A percentile compares a stretch with the other conserved stretches of the same genome.
Conservation (phyloP, 176 grass and related monocot genomes). For the Oryza meyeriana region DNA sequence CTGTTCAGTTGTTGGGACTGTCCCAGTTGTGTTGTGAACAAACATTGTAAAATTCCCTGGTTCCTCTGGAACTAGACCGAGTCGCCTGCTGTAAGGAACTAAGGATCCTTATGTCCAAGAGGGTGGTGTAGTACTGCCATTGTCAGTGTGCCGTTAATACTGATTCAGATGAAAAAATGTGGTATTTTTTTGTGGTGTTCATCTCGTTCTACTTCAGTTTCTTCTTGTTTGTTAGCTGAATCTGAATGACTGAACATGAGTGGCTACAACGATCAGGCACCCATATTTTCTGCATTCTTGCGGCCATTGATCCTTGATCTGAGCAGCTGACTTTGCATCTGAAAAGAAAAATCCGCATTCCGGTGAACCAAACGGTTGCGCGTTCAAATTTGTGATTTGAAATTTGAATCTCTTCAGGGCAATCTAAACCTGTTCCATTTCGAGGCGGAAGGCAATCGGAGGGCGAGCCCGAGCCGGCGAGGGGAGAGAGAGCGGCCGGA, state of each 20-base stretch:
- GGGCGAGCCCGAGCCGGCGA: not conserved
- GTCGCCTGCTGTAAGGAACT: not conserved
- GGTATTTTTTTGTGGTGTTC: not conserved
- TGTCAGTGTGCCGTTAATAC: constrained; percentile 16
- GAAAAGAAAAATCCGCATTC: not conserved
- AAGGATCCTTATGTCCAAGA: not conserved
- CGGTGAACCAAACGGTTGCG: not conserved
- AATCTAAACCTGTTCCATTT: not conserved
- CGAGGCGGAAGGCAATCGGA: constrained; percentile 11
- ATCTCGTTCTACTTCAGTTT: not conserved
- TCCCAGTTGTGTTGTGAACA: not conserved
- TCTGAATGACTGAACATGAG: not conserved
- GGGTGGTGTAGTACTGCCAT: not conserved
- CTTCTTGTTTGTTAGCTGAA: not conserved
- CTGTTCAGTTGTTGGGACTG: constrained; percentile 2
- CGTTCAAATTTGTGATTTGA: not conserved
- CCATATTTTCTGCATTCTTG: not conserved
- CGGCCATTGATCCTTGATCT: not conserved
- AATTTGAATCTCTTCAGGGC: not conserved
- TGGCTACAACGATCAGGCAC: not conserved
- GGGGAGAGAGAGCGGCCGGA: no score
- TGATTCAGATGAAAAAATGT: constrained; percentile 30
- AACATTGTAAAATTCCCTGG: constrained; percentile 27
- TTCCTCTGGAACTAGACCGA: constrained; percentile 22
- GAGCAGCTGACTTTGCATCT: not conserved